Base-by-base conservation (phyloP, 352 stramenopile genomes). In the Phytophthora chlamydospora region DNA sequence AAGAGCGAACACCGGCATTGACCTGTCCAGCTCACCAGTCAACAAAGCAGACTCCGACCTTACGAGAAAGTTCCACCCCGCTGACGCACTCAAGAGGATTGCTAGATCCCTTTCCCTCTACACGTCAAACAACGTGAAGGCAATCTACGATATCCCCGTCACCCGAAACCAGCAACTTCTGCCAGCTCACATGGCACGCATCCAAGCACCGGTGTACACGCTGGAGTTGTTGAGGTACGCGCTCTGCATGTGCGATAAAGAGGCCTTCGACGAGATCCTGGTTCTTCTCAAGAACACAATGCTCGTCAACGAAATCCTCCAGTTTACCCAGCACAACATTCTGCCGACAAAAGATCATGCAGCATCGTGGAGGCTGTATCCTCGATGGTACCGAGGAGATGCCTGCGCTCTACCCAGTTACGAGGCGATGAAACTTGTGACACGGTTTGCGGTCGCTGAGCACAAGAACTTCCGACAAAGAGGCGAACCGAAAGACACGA, bases 81-180 rank as follows among this genome's bases (percentile, higher is more conserved):
- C 24, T 38, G 58, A 59, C 14, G 66, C 43, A 31, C 53, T 92
- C 14, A 80, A 78, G 49, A 77, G 73, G 40, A 83, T 89, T 12
- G 85, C 80, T 10, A 62, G 84, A 27, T 66, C 80, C 1, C 81
- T 92, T 32, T 92, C 81, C 10, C 54, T 70, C 38, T 90, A 83
- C 55, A 80, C 79, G 5, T 75, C 79, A 16, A 72, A 53, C n/a
- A 62, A 92, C 29, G 71, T 83, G 8, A 76, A 88, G 40, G 60
- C 79, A 6, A 73, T 85, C 2, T 90, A 90, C 49, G 65, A 39
- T 40, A 48, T 63, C 13, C 16, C 35, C 7, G 24, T 48, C 21
- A 41, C 36, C 7, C 61, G 51, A 11, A 49, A 32, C 24, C 65
- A 68, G 16, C 16, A 41, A 42, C 24, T 60, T 52, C 57, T 68